Conservation (phyloP, 2,329 filamentous ascomycete genomes). For the Tolypocladium tundrense region DNA sequence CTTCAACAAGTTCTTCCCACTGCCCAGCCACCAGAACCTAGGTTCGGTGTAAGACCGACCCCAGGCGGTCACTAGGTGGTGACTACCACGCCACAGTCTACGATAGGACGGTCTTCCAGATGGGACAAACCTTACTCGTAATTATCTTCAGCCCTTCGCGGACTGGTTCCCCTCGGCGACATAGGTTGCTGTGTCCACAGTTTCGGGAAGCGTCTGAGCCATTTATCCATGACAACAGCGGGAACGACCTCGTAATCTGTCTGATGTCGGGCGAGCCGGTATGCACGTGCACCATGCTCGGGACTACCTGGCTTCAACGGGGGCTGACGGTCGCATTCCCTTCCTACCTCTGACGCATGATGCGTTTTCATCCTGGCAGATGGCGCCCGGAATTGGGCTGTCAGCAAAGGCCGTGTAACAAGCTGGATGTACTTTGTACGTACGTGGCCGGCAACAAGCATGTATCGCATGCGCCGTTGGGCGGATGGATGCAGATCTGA, state of each 20-base stretch:
- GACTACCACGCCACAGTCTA: background rate
- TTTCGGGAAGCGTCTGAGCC: background rate
- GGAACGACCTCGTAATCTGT: background rate
- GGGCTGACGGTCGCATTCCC: background rate
- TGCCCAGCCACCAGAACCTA: background rate
- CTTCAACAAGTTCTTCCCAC: background rate
- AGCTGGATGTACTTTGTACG: background rate
- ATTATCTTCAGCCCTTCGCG: background rate
- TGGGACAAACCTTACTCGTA: background rate
- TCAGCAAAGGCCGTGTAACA: slow-evolving; percentile 1
- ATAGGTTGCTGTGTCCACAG: too few species aligned
- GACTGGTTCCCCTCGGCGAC: background rate
- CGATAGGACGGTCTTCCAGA: background rate
- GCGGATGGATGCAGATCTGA: slow-evolving; percentile 4
- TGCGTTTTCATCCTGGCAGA: background rate
- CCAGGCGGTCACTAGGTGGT: background rate
- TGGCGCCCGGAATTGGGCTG: slow-evolving; percentile 2
- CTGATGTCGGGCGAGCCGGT: background rate
- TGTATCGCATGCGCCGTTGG: background rate
- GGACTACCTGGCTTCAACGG: background rate
- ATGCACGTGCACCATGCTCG: background rate
- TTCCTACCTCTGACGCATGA: background rate
- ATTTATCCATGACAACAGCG: background rate
- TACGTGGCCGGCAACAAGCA: background rate
- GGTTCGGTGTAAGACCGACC: background rate